Base-by-base conservation (phyloP, 2,329 filamentous ascomycete genomes). In the Alternaria arbusti region DNA sequence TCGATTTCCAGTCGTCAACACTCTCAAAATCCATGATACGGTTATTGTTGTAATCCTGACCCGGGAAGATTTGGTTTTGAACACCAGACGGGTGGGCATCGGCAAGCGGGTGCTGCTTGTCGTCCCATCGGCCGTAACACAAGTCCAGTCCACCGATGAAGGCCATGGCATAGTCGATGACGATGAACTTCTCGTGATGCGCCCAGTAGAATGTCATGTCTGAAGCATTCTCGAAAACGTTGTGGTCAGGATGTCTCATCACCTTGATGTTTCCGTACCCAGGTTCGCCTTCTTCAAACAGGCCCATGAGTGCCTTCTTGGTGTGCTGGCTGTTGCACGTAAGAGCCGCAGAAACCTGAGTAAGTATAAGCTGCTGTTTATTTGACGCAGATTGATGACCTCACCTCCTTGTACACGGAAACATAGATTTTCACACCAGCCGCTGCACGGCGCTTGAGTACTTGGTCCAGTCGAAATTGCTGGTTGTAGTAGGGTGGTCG, bases 121-220 rank as follows among this genome's bases (percentile, higher is more conserved):
- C 87, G 74, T 99, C 96, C 94, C 94, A 98, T 57, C 96, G 89
- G 9, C 96, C 96, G 77, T 97, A 99, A 80, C 96, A 99, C 30
- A 98, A 84, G 81, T 99, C 96, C 6, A 99, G 85, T 0, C 96
- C 96, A 56, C 96, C 96, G 62, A 98, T 95, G 75, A 98, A 98
- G 13, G 94, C 96, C 71, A 95, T 82, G 15, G 90, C 87, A 75
- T 97, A 97, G 81, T 98, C 96, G 57, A 98, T 91, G 17, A 99
- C 92, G 58, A 98, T 91, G 76, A 97, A 96, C 78, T 99, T 99
- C 74, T 99, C 96, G 78, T 99, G 96, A 77, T 99, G 96, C 0
- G 96, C 96, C 89, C 95, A 98, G 82, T 97, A 97, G 75, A 97
- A 93, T 0, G 94, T 97, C 92, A 97, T 96, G 72, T 98, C 95